Percentiles rank a stretch among this genome's conserved stretches.
These are phyloP conservation scores for Phanerodontia chrysosporium DNA, from an alignment of 768 basidiomycete genomes.

Conservation along the genomic window DNA sequence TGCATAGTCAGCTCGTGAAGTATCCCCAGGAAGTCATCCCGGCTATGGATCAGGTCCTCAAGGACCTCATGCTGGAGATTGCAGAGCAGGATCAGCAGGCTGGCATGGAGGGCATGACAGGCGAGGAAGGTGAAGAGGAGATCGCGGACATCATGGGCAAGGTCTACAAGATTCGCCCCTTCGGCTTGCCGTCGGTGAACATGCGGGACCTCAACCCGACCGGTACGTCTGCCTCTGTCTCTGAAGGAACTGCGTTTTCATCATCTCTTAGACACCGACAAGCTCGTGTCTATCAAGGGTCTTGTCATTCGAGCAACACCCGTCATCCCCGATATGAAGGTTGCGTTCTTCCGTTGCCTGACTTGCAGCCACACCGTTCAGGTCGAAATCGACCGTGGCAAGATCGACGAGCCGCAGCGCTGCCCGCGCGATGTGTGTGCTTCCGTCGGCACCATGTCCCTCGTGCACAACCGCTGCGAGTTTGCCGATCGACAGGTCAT, in stretches of 20 bases:
- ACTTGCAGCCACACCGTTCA: slow-evolving; percentile 96
- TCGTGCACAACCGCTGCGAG: slow-evolving; percentile 95
- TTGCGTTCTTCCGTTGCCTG: slow-evolving; percentile 96
- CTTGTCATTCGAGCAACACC: slow-evolving; percentile 96
- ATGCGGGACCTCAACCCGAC: slow-evolving; percentile 95
- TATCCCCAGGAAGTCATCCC: slow-evolving; percentile 98
- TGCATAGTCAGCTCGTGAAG: slow-evolving; percentile 79
- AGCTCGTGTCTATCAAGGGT: slow-evolving; percentile 93
- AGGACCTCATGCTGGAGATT: slow-evolving; percentile 86
- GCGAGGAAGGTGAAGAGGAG: slow-evolving; percentile 74
- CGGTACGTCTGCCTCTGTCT: slow-evolving; percentile 44
- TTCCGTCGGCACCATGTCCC: slow-evolving; percentile 83
- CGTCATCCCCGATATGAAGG: slow-evolving; percentile 98
- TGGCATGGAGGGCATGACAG: slow-evolving; percentile 72
- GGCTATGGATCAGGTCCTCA: slow-evolving; percentile 94
- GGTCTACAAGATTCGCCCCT: slow-evolving; percentile 92
- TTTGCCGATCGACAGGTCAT: slow-evolving; percentile 96
- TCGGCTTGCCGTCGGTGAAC: slow-evolving; percentile 77
- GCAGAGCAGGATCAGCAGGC: slow-evolving; percentile 77
- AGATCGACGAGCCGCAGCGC: slow-evolving; percentile 86
- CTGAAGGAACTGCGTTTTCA: not conserved
- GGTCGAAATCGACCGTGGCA: slow-evolving; percentile 96
- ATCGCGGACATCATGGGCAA: slow-evolving; percentile 83
- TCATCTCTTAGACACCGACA: slow-evolving; percentile 82
- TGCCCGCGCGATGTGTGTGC: slow-evolving; percentile 94